phyloP scores from a whole-genome alignment of 1,139 yeast species.

The Yamadazyma jaroonii region DNA sequence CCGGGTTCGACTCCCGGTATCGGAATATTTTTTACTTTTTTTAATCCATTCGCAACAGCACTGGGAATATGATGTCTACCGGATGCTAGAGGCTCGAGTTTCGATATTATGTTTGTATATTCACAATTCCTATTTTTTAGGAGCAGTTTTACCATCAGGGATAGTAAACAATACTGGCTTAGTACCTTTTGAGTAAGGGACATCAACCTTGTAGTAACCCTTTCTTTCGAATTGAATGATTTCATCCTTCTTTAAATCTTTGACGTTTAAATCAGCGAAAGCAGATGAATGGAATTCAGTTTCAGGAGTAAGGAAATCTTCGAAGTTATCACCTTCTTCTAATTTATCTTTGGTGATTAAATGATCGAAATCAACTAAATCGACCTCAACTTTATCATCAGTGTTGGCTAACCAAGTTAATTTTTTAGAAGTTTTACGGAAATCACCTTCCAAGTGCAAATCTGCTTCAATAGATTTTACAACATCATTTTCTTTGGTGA shows the following conservation, averaged over 20 bases:
- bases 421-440: constrained; percentile 94
- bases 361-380: constrained; percentile 90
- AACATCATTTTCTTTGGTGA: constrained; percentile 58
- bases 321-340: constrained; percentile 93
- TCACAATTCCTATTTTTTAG: constrained; percentile 5
- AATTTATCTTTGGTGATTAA: constrained; percentile 93
- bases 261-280: constrained; percentile 77
- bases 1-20: constrained; percentile 81
- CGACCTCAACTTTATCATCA: constrained; percentile 64
- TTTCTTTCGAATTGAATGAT: constrained; percentile 95
- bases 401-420: constrained; percentile 94
- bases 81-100: too few species aligned
- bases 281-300: constrained; percentile 85
- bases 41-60: not conserved
- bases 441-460: constrained; percentile 92
- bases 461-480: constrained; percentile 65
- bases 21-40: constrained; percentile 39
- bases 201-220: constrained; percentile 89
- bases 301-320: constrained; percentile 84
- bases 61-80: too few species aligned
- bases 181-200: constrained; percentile 53
- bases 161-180: constrained; percentile 85
- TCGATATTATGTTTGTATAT: not conserved
- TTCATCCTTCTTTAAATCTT: constrained; percentile 76
- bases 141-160: constrained; percentile 88